phyloP scores from a whole-genome alignment of 768 basidiomycete species.

The Hygrocybe coccinea region DNA sequence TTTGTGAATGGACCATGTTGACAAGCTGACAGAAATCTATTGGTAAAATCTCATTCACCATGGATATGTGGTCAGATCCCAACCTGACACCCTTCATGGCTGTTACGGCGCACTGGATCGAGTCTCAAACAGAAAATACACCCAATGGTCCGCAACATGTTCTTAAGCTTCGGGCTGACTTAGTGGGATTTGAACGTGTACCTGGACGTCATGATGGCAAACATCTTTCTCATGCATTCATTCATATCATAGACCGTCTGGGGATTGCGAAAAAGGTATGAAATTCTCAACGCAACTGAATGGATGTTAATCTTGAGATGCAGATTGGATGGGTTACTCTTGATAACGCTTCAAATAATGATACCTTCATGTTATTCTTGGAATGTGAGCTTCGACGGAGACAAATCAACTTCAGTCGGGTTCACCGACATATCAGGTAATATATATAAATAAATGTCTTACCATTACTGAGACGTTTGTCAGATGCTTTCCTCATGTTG shows the following conservation, averaged over 20 bases:
- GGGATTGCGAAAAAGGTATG: constrained; percentile 25
- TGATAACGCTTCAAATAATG: constrained; percentile 34
- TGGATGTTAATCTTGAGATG: neutral
- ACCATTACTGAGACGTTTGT: constrained; percentile 3
- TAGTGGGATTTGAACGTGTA: constrained; percentile 34
- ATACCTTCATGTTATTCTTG: constrained; percentile 26
- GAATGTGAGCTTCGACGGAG: constrained; percentile 15
- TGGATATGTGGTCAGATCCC: constrained; percentile 35
- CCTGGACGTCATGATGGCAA: constrained; percentile 36
- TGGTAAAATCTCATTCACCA: constrained; percentile 35
- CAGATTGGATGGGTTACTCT: constrained; percentile 38
- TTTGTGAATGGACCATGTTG: neutral
- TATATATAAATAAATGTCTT: constrained; percentile 11
- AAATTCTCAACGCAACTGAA: neutral
- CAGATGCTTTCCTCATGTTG: constrained; percentile 32
- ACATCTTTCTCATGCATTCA: constrained; percentile 32
- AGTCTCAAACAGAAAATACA: constrained; percentile 17
- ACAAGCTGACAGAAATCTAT: constrained; percentile 18
- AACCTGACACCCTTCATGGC: constrained; percentile 38
- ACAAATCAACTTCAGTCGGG: constrained; percentile 20
- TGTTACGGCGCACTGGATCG: constrained; percentile 40
- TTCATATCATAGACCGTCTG: constrained; percentile 27
- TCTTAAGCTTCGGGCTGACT: constrained; percentile 27
- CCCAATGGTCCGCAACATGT: constrained; percentile 18
- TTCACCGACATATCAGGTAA: constrained; percentile 21